Base-by-base conservation (phyloP, 352 stramenopile genomes). In the Globisporangium sylvaticum region DNA sequence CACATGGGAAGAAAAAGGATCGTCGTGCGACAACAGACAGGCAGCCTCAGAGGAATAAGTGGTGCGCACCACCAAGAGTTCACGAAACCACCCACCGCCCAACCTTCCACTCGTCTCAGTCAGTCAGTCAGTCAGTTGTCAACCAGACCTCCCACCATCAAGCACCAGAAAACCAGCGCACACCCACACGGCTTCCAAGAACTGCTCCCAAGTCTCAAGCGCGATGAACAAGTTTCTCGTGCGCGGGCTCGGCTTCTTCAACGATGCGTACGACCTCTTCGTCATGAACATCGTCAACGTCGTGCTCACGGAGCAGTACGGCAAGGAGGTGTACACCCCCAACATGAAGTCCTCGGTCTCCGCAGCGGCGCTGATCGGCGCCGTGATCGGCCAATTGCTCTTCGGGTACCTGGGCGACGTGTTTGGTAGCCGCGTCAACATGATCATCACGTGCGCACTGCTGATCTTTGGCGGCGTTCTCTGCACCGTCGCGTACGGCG, bases 261-360 rank as follows among this genome's bases (percentile, higher is more conserved):
- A 89, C 55, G 83, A 90, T 68, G 78, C 83, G 32, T 91, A 90
- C 73, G 83, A 92, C 44, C 79, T 92, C n/a, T 90, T 92, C 64
- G 80, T 90, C 59, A 90, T 92, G 81, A 92, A 92, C 67, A 73
- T 92, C 12, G 72, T 91, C 71, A 92, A 92, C 74, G 73, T 92
- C 64, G 80, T 92, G 65, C 82, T 92, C 60, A 83, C 79, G n/a
- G 80, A 92, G 68, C 77, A 90, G 64, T 91, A 87, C 65, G 76
- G 72, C 62, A 78, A 81, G 46, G 44, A 84, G 52, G 77, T 83
- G 8, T 90, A 91, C 69, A 86, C 83, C 56, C 74, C 83, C 14
- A 69, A 58, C 37, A 72, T 89, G 62, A 91, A 91, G 70, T 88
- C 80, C 7, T 73, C 72, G 60, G 79, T 91, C 0, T 91, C 83